phyloP scores from a whole-genome alignment of 2,329 filamentous ascomycete genomes.

The Chaetomiaceae sp. region DNA sequence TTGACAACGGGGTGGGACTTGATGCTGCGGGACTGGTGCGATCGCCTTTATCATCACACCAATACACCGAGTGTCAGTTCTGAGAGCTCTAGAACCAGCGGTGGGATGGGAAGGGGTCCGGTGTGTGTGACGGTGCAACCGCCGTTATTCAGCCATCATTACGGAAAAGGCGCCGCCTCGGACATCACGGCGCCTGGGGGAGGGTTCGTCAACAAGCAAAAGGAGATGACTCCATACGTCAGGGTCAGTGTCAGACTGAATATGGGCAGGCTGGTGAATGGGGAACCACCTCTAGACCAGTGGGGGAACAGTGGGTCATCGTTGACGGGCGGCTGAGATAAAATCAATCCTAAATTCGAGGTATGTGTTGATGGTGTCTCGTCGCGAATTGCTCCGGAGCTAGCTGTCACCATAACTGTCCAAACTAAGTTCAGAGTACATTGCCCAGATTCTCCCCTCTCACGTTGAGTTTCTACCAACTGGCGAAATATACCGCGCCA shows the following conservation, averaged over 20 bases:
- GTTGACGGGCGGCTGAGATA: too few relatives aligned
- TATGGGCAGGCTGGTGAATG: constrained; percentile 22
- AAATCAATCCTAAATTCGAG: too few relatives aligned
- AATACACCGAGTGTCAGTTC: background rate
- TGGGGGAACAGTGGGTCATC: constrained; percentile 12
- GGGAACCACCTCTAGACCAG: constrained; percentile 21
- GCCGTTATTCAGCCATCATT: constrained; percentile 27
- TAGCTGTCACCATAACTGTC: too few relatives aligned
- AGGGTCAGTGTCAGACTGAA: constrained; percentile 26
- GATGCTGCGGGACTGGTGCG: constrained; percentile 41
- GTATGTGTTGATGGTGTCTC: too few relatives aligned
- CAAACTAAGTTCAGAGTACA: too few relatives aligned
- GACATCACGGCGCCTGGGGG: constrained; percentile 27
- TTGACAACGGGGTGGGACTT: constrained; percentile 38
- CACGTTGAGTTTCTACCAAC: too few relatives aligned
- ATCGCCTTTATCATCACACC: constrained; percentile 25
- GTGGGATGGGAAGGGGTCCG: constrained; percentile 1
- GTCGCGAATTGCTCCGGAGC: too few relatives aligned
- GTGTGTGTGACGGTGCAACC: constrained; percentile 28
- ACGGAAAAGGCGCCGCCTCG: constrained; percentile 22
- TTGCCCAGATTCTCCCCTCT: too few relatives aligned
- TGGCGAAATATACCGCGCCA: too few relatives aligned
- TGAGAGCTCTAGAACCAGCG: background rate
- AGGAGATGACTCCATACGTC: constrained; percentile 27
- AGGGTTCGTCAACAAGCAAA: constrained; percentile 23